phyloP scores from a whole-genome alignment of 2,329 filamentous ascomycete genomes.

The Exutisphaerella laricina region DNA sequence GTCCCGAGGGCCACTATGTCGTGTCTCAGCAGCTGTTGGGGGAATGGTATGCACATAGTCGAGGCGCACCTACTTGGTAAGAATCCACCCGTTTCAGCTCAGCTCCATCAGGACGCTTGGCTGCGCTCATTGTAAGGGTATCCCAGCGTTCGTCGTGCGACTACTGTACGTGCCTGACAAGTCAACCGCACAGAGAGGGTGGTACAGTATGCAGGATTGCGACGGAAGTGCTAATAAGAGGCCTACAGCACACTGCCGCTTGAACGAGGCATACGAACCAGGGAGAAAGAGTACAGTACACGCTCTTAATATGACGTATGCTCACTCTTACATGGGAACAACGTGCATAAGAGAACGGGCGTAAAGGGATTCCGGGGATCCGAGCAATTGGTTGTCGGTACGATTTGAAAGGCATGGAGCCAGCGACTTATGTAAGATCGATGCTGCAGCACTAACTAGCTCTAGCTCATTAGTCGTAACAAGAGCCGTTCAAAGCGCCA shows the following conservation, averaged over 20 bases:
- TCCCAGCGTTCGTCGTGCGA: background rate
- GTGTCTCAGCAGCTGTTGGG: slow-evolving; percentile 3
- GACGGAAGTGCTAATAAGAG: too few relatives aligned
- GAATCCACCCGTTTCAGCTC: slow-evolving; percentile 29
- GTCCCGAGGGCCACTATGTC: slow-evolving; percentile 63
- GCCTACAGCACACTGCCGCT: background rate
- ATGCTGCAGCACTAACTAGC: too few relatives aligned
- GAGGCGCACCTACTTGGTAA: slow-evolving; percentile 24
- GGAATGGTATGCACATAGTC: background rate
- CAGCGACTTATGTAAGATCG: too few relatives aligned
- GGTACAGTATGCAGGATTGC: slow-evolving; percentile 1
- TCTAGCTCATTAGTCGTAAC: too few relatives aligned
- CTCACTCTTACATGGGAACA: background rate
- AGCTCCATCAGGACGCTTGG: slow-evolving; percentile 14
- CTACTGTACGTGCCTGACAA: background rate
- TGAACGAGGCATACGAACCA: background rate
- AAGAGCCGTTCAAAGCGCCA: too few relatives aligned
- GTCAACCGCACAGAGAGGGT: background rate
- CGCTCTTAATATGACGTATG: background rate
- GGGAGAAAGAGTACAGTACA: background rate
- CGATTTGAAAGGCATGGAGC: too few relatives aligned
- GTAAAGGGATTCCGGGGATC: background rate
- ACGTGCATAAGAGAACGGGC: background rate
- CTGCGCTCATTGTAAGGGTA: slow-evolving; percentile 9
- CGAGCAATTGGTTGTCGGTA: too few relatives aligned